Conservation (phyloP, 2,329 filamentous ascomycete genomes). For the Aschersonia sp. region DNA sequence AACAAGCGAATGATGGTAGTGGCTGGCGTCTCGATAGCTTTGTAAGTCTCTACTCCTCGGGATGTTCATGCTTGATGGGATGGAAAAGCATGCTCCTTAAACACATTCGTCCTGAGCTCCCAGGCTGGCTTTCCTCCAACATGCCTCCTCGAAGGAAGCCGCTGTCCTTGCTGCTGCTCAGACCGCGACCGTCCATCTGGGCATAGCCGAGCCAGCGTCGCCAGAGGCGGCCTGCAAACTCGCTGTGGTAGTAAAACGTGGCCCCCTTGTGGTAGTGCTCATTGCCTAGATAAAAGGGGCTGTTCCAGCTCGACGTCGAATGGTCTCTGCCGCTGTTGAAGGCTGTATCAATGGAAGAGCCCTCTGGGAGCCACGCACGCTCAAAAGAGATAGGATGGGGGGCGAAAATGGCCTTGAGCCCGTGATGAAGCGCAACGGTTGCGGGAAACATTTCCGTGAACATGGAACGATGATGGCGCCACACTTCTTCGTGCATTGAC, state of each 20-base stretch:
- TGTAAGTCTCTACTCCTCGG: slow-evolving; percentile 9
- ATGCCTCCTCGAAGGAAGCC: slow-evolving; percentile 36
- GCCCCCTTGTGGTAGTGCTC: slow-evolving; percentile 75
- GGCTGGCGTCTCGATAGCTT: too few relatives aligned
- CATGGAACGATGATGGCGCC: slow-evolving; percentile 52
- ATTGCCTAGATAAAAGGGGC: slow-evolving; percentile 51
- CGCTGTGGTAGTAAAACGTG: slow-evolving; percentile 73
- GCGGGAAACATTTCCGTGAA: slow-evolving; percentile 71
- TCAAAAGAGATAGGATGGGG: slow-evolving; percentile 74
- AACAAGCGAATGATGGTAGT: slow-evolving; percentile 3
- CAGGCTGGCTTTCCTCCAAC: slow-evolving; percentile 28
- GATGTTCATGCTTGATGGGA: slow-evolving; percentile 58
- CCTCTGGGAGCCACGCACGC: slow-evolving; percentile 54
- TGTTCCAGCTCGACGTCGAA: slow-evolving; percentile 48
- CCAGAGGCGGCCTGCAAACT: slow-evolving; percentile 67
- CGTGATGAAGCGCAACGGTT: slow-evolving; percentile 56
- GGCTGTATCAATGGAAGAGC: slow-evolving; percentile 50
- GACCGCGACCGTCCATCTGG: slow-evolving; percentile 34
- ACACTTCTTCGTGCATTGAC: slow-evolving; percentile 64
- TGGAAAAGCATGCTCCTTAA: slow-evolving; percentile 68
- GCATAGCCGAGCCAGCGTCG: slow-evolving; percentile 57
- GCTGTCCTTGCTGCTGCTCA: slow-evolving; percentile 33
- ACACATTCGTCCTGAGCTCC: slow-evolving; percentile 54
- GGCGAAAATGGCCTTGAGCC: slow-evolving; percentile 64
- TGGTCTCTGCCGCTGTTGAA: slow-evolving; percentile 67